Evolutionary conservation across 495 filamentous ascomycete species (phyloP).

Genomic region (Elaphomyces granulatus): DNA sequence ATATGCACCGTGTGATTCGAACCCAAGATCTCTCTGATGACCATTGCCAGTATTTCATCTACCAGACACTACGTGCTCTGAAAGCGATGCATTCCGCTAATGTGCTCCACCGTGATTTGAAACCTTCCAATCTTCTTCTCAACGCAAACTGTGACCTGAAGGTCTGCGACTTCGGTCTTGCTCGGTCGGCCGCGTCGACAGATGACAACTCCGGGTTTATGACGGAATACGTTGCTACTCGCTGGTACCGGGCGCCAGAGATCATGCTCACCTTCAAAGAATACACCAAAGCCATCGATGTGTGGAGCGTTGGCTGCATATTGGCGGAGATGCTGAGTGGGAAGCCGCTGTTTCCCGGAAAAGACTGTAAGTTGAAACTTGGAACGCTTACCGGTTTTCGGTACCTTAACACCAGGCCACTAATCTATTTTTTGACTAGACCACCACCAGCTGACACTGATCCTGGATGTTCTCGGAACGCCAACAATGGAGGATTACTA

Average conservation of each 20-base stretch:
- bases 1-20: slow-evolving; percentile 98
- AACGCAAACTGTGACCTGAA: slow-evolving; percentile 99
- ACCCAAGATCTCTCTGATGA: slow-evolving; percentile 98
- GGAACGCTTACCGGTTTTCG: not conserved
- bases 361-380: slow-evolving; percentile 74
- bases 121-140: slow-evolving; percentile 90
- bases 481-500: slow-evolving; percentile 99
- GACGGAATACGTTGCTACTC: slow-evolving; percentile 99
- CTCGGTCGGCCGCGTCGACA: slow-evolving; percentile 78
- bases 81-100: slow-evolving; percentile 99
- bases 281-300: slow-evolving; percentile 99
- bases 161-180: slow-evolving; percentile 96
- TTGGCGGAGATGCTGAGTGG: slow-evolving; percentile 99
- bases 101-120: slow-evolving; percentile 92
- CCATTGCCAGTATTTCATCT: slow-evolving; percentile 99
- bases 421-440: slow-evolving; percentile 36
- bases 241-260: slow-evolving; percentile 98
- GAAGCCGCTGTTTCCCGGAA: slow-evolving; percentile 96
- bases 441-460: slow-evolving; percentile 96
- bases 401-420: not conserved
- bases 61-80: slow-evolving; percentile 93
- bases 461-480: slow-evolving; percentile 94
- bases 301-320: slow-evolving; percentile 99
- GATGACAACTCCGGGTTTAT: slow-evolving; percentile 99
- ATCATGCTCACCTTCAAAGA: slow-evolving; percentile 99